These are phyloP conservation scores for Inonotus obliquus DNA, from an alignment of 1,284 basidiomycete genomes.

Conservation along the genomic window DNA sequence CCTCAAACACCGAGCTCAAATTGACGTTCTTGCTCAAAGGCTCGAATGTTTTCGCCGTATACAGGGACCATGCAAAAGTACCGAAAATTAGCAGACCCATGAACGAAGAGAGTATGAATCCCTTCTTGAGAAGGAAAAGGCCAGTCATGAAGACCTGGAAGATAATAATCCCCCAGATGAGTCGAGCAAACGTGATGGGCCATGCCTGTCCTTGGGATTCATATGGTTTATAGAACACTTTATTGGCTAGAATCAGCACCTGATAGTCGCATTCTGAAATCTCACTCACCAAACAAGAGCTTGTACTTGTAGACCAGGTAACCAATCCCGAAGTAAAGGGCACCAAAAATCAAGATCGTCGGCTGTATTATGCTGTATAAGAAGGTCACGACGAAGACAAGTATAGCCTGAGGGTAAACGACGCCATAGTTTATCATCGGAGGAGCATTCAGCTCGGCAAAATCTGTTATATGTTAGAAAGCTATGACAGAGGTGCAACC, in stretches of 20 bases:
- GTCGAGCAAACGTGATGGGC: slow-evolving; percentile 85
- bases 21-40: slow-evolving; percentile 81
- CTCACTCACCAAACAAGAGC: slow-evolving; percentile 75
- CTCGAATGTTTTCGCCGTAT: slow-evolving; percentile 65
- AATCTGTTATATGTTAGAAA: slow-evolving; percentile 49
- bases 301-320: slow-evolving; percentile 99
- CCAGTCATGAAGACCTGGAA: slow-evolving; percentile 93
- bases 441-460: slow-evolving; percentile 94
- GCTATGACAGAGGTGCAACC: not conserved
- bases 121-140: slow-evolving; percentile 82
- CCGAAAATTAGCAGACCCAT: slow-evolving; percentile 75
- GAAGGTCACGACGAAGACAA: slow-evolving; percentile 93
- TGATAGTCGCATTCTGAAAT: not conserved
- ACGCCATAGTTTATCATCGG: slow-evolving; percentile 94
- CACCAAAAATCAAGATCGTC: slow-evolving; percentile 90
- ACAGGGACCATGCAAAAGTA: slow-evolving; percentile 80
- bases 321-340: slow-evolving; percentile 89
- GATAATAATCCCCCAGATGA: slow-evolving; percentile 85
- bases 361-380: slow-evolving; percentile 95
- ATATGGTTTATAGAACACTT: slow-evolving; percentile 91
- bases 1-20: slow-evolving; percentile 83
- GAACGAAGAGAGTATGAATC: slow-evolving; percentile 71
- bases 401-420: slow-evolving; percentile 91
- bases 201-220: slow-evolving; percentile 92
- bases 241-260: not conserved